Conservation (phyloP, 345 rosid species). For the Eutrema yunnanense region DNA sequence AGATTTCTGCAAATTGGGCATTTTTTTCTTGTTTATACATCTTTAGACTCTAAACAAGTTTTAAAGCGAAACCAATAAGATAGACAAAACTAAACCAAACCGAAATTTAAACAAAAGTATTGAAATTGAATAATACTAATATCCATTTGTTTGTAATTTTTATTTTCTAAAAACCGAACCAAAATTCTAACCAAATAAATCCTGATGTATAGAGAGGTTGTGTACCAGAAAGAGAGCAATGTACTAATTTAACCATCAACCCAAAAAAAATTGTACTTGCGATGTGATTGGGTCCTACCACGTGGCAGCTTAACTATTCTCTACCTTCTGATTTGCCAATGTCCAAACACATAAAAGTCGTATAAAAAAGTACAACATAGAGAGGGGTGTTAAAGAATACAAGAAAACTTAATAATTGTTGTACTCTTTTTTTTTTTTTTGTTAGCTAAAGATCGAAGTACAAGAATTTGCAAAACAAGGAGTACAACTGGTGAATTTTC, state of each 20-base stretch:
- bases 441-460: background rate
- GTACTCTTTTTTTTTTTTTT: background rate
- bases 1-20: too few species aligned
- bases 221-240: conserved; percentile 4
- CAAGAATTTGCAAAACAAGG: conserved; percentile 11
- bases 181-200: too few species aligned
- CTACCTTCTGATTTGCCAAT: background rate
- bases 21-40: too few species aligned
- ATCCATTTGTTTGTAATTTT: background rate
- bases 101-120: background rate
- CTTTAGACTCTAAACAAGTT: background rate
- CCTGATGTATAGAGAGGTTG: too few species aligned
- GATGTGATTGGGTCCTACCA: conserved; percentile 24
- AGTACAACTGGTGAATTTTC: conserved; percentile 18
- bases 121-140: background rate
- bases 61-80: background rate
- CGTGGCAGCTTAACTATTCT: conserved; percentile 23
- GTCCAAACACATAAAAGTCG: background rate
- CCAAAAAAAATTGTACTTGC: background rate
- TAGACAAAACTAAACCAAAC: background rate
- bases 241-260: background rate
- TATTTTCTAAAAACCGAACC: background rate
- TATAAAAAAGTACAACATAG: background rate
- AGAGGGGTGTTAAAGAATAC: background rate
- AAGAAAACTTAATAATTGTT: background rate